Evolutionary conservation across 208 protist genomes (phyloP), one percentile per base, ranked within the genome.

Genomic region (Novymonas esmeraldas): DNA sequence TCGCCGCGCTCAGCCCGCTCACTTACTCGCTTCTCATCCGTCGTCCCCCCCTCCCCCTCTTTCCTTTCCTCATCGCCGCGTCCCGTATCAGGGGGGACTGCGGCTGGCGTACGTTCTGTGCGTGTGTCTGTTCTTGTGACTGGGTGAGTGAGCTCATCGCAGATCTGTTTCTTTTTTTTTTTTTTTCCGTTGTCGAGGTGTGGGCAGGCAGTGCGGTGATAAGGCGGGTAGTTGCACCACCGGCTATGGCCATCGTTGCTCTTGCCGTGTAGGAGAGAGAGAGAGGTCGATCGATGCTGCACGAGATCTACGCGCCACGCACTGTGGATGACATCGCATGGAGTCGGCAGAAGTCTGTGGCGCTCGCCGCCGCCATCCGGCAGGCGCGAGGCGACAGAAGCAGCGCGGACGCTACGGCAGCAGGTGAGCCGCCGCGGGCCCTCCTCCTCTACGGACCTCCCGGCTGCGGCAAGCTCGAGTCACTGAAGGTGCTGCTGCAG

Each of bases 391-490:
- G n/a, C 56, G 33, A 56, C 14, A 45, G 60, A 9, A 50, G 45
- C 20, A n/a, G 33, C 42, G n/a, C 31, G 41, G 13, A 6, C 51
- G 5, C 51, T 4, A 39, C 62, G 18, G 39, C 20, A 34, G 51
- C 24, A 33, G 48, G 13, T 22, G 52, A 16, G 38, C 29, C 38
- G 5, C 79, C 85, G 18, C 72, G 73, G 44, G 61, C 85, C 20
- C 6, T 85, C 11, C 75, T 96, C 1, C 81, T 96, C 9, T 84
- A 94, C 65, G 91, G 91, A 11, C 89, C 91, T 18, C 67, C 91
- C 7, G 91, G 91, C 2, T 85, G 82, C 54, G 89, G 71, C 1
- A 96, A 96, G 75, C 75, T 92, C 26, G 76, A 76, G 10, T 74
- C 89, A 26, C 69, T 92, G 11, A 48, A 71, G 11, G 75, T 86